Conservation (phyloP, 495 filamentous ascomycete species). For the Glarea lozoyensis region DNA sequence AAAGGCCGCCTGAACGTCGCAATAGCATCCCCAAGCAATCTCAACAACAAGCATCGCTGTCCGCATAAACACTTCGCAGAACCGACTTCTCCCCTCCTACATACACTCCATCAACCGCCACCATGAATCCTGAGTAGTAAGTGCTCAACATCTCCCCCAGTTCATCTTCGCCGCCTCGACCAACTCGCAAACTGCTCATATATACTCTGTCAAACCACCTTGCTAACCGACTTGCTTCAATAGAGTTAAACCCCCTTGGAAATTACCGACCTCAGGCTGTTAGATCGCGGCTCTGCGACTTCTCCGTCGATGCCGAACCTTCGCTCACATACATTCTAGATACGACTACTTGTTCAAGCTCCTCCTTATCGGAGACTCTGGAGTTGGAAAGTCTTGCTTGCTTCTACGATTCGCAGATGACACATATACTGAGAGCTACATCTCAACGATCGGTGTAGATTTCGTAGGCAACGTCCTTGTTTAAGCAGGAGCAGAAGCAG, state of each 20-base stretch:
- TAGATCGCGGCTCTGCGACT: constrained; percentile 1
- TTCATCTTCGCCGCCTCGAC: constrained; percentile 11
- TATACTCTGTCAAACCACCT: constrained; percentile 3
- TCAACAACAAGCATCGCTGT: constrained; percentile 3
- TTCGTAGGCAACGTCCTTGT: constrained; percentile 57
- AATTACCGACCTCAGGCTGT: constrained; percentile 8
- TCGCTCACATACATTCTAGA: constrained; percentile 43
- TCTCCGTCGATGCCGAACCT: constrained; percentile 2
- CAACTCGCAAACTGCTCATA: constrained; percentile 5
- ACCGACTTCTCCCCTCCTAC: too few relatives aligned
- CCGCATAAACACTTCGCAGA: too few relatives aligned
- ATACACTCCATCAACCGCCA: too few relatives aligned
- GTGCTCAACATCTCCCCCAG: constrained; percentile 28
- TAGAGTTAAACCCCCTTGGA: constrained; percentile 15
- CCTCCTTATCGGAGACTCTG: constrained; percentile 98
- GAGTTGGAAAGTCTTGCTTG: constrained; percentile 98
- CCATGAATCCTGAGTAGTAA: constrained; percentile 94
- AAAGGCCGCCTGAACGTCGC: constrained; percentile 10
- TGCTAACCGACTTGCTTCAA: constrained; percentile 16
- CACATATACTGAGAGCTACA: constrained; percentile 99
- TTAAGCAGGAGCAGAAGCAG: constrained; percentile 5
- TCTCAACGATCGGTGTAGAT: constrained; percentile 98
- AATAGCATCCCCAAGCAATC: constrained; percentile 2
- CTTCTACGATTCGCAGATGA: constrained; percentile 97
- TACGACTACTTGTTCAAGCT: constrained; percentile 99